phyloP scores from a whole-genome alignment of 257 asterid species.

The Craterostigma plantagineum region DNA sequence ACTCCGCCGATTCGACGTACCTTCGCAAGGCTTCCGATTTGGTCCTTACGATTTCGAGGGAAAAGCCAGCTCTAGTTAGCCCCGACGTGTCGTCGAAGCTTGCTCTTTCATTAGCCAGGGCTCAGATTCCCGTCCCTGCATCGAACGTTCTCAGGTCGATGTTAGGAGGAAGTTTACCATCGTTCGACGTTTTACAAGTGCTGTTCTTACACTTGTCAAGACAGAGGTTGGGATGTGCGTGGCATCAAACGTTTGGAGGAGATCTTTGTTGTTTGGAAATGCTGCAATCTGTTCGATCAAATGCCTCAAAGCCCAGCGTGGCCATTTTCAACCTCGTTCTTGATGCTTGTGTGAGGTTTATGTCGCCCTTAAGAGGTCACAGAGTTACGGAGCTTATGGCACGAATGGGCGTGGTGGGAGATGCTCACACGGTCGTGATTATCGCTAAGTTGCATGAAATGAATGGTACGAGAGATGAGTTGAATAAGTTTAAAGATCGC shows the following conservation, averaged over 20 bases:
- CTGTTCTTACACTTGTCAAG: constrained; percentile 56
- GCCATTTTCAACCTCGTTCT: constrained; percentile 64
- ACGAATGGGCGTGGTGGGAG: constrained; percentile 35
- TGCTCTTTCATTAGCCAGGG: constrained; percentile 49
- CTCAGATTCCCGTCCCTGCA: constrained; percentile 50
- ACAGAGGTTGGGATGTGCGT: constrained; percentile 38
- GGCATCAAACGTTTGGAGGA: constrained; percentile 58
- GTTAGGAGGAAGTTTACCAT: constrained; percentile 33
- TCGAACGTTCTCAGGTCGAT: constrained; percentile 39
- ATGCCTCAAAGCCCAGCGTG: constrained; percentile 29
- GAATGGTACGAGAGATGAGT: constrained; percentile 55
- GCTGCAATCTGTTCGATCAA: constrained; percentile 16
- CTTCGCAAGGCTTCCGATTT: constrained; percentile 46
- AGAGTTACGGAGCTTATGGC: constrained; percentile 71
- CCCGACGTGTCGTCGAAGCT: constrained; percentile 41
- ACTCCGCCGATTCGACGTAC: constrained; percentile 39
- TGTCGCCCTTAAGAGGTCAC: constrained; percentile 46
- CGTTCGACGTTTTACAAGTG: constrained; percentile 24
- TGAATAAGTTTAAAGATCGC: constrained; percentile 39
- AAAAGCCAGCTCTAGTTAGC: constrained; percentile 27
- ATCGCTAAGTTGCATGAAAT: constrained; percentile 54
- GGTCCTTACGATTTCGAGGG: constrained; percentile 28
- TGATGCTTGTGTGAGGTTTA: constrained; percentile 55
- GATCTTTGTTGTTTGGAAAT: constrained; percentile 19
- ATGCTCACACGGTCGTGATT: constrained; percentile 50